Evolutionary conservation across 116 monocot genomes (phyloP).

Genomic region (Thalassia testudinum): DNA sequence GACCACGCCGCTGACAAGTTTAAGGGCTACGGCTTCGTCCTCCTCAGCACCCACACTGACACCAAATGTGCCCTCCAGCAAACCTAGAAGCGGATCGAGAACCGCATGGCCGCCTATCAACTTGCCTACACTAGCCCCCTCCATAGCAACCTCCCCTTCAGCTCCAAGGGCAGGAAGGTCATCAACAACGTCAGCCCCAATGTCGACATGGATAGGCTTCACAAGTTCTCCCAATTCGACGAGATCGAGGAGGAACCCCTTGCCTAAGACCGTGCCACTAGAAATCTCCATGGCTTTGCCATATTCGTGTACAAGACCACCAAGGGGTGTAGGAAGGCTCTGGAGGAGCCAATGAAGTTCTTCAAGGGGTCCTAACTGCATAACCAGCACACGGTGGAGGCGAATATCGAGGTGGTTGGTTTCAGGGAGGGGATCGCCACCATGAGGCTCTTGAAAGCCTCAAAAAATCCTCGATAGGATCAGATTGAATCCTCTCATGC

Average conservation of each 20-base stretch:
- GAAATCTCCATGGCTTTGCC: slow-evolving; percentile 28
- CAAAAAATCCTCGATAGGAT: no score
- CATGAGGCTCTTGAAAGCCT: no score
- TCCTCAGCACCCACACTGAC: slow-evolving; percentile 18
- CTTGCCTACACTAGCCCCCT: slow-evolving; percentile 20
- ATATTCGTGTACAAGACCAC: not conserved
- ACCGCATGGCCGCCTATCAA: slow-evolving; percentile 29
- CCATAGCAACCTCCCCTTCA: not conserved
- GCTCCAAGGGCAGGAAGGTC: slow-evolving; percentile 40
- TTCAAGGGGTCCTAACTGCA: slow-evolving; percentile 49
- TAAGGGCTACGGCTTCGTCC: slow-evolving; percentile 52
- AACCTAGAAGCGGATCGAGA: slow-evolving; percentile 34
- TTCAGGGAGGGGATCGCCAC: no score
- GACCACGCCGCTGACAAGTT: slow-evolving; percentile 26
- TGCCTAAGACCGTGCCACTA: slow-evolving; percentile 52
- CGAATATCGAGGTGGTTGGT: slow-evolving; percentile 4
- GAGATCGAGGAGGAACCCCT: slow-evolving; percentile 80
- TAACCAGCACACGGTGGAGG: slow-evolving; percentile 21
- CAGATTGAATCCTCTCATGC: no score
- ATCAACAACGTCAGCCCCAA: slow-evolving; percentile 49
- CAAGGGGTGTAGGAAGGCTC: not conserved
- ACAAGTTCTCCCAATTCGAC: slow-evolving; percentile 38
- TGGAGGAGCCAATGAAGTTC: slow-evolving; percentile 40
- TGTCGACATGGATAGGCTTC: slow-evolving; percentile 24
- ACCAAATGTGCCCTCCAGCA: slow-evolving; percentile 28